These are phyloP conservation scores for Albizia julibrissin DNA, from an alignment of 306 rosid species.

Conservation along the genomic window DNA sequence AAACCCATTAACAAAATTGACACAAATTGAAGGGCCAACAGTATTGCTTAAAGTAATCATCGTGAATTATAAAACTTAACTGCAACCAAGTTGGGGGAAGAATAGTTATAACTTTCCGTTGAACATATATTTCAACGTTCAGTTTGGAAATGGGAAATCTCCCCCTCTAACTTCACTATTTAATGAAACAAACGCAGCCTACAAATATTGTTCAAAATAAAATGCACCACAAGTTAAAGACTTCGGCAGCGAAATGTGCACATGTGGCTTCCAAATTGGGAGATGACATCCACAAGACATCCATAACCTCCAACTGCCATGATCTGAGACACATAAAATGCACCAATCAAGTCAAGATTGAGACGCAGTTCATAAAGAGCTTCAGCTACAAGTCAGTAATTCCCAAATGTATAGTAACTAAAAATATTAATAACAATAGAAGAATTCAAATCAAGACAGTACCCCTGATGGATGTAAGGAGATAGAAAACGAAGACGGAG, in stretches of 20 bases:
- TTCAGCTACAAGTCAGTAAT: slow-evolving; percentile 26
- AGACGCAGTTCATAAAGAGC: slow-evolving; percentile 10
- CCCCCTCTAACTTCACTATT: background rate
- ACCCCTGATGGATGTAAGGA: slow-evolving; percentile 82
- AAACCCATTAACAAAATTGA: background rate
- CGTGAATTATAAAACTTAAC: background rate
- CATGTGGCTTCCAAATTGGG: slow-evolving; percentile 94
- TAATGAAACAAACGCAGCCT: background rate
- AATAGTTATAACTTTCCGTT: background rate
- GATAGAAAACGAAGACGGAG: slow-evolving; percentile 77
- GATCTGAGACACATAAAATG: slow-evolving; percentile 54
- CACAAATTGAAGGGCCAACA: background rate
- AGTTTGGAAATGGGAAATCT: background rate
- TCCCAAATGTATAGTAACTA: background rate
- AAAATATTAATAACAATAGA: background rate
- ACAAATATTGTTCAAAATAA: background rate
- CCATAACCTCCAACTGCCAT: slow-evolving; percentile 91
- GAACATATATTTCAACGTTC: background rate
- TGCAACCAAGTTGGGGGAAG: background rate
- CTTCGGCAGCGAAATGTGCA: slow-evolving; percentile 72
- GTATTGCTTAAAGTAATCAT: background rate
- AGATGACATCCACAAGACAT: slow-evolving; percentile 82
- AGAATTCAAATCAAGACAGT: slow-evolving; percentile 33
- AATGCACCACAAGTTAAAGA: slow-evolving; percentile 28
- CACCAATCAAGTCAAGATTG: slow-evolving; percentile 26